Conservation (phyloP, 2,329 filamentous ascomycete species). For the Colletotrichum godetiae region DNA sequence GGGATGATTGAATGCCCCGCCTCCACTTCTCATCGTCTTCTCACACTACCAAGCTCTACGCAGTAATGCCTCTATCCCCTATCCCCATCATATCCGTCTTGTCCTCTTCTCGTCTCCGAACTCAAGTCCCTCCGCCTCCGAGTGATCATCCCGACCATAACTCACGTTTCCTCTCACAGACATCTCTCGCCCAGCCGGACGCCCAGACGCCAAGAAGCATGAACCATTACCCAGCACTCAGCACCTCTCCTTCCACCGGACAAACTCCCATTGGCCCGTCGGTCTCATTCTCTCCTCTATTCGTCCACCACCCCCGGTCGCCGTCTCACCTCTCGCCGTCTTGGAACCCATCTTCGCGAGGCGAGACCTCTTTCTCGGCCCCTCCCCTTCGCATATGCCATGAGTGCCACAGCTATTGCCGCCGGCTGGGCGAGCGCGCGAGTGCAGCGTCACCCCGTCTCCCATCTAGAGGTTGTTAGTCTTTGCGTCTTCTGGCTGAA, state of each 20-base stretch:
- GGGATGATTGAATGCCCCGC: constrained; percentile 13
- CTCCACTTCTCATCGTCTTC: background rate
- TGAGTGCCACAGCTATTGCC: background rate
- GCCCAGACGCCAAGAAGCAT: background rate
- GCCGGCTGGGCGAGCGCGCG: background rate
- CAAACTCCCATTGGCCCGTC: background rate
- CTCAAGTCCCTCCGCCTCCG: background rate
- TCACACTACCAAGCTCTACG: background rate
- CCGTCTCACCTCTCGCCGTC: background rate
- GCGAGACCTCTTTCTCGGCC: constrained; percentile 5
- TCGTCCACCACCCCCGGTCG: too few relatives aligned
- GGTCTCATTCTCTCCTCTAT: background rate
- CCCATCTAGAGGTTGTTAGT: background rate
- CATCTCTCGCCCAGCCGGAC: background rate
- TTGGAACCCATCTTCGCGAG: background rate
- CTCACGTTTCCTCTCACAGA: too few relatives aligned
- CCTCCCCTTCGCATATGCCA: too few relatives aligned
- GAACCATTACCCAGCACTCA: background rate
- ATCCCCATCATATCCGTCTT: background rate
- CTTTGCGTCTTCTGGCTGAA: background rate
- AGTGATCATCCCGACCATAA: background rate
- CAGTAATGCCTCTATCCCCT: background rate
- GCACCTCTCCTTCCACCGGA: background rate
- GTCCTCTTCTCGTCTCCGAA: background rate
- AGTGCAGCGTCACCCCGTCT: background rate